phyloP scores from a whole-genome alignment of 345 rosid species.

The Populus simonii region DNA sequence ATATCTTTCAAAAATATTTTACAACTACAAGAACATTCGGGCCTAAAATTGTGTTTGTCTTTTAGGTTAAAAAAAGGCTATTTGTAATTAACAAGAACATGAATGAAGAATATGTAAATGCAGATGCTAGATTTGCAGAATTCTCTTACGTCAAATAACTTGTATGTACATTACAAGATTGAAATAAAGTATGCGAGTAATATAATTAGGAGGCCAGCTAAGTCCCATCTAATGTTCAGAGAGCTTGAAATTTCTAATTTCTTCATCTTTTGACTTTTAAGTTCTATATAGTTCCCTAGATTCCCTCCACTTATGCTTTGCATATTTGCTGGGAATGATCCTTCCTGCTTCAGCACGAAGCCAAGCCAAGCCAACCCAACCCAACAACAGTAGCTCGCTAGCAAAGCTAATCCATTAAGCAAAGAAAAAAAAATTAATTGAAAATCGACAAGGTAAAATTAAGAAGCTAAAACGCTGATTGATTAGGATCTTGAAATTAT shows the following conservation, averaged over 20 bases:
- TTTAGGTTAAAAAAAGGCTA: no score
- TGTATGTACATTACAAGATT: background rate
- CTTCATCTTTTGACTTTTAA: constrained; percentile 29
- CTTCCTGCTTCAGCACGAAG: background rate
- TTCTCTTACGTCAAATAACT: background rate
- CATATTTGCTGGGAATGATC: constrained; percentile 11
- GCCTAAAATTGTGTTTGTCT: no score
- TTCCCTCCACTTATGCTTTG: constrained; percentile 22
- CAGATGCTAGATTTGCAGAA: background rate
- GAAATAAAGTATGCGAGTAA: background rate
- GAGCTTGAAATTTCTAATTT: constrained; percentile 18
- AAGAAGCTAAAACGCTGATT: background rate
- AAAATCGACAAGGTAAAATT: background rate
- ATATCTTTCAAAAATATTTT: no score
- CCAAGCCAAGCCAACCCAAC: background rate
- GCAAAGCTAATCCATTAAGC: background rate
- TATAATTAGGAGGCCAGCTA: background rate
- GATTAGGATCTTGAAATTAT: background rate
- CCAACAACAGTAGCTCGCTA: background rate
- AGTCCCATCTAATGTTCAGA: no score
- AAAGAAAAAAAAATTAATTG: background rate
- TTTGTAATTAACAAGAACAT: no score
- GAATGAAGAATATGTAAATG: background rate
- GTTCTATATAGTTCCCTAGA: constrained; percentile 13
- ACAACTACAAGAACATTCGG: no score